Base-by-base conservation (phyloP, 1,284 basidiomycete species). In the Volvariella surrecta region DNA sequence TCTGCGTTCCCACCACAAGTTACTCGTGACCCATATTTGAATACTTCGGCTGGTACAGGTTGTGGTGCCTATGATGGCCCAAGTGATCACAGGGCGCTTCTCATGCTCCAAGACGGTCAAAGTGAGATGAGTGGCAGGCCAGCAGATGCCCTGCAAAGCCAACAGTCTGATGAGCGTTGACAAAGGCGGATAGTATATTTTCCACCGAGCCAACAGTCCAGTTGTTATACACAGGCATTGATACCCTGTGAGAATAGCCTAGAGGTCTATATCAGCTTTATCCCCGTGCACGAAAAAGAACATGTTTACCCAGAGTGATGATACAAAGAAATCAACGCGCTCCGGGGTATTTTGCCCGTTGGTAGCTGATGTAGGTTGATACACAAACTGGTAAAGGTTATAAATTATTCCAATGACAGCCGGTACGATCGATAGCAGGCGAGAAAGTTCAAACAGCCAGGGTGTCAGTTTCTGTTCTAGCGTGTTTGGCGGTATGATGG, bases 21-120 rank as follows among this genome's bases (percentile, higher is more conserved):
- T 89, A 55, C 81, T 85, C 35, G 84, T 88, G n/a, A 88, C 86
- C 87, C 87, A 89, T 37, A 89, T 75, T 64, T 89, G 84, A 45
- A 89, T 70, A 50, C 79, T 74, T 37, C 84, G 69, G 48, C 78
- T 82, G 42, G 79, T 61, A 55, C 78, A 83, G 3, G 89, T 92
- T 40, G 86, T 89, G 13, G 82, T 88, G 1, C 79, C 88, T 39
- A 92, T 82, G 7, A 81, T 71, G 2, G 87, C 81, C 89, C 89
- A 92, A 43, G 79, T 81, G 2, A 78, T 64, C 10, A 82, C 71
- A 0, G 89, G 89, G 8, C 88, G 72, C 42, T 60, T 63, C 13
- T 66, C 62, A 44, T 76, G 69, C 32, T 81, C 77, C 47, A 89
- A 71, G 34, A 89, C 59, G 32, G 66, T 71, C 16, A 91, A 73